Conservation (phyloP, 176 grass and related monocot species). For the Phoenix dactylifera region DNA sequence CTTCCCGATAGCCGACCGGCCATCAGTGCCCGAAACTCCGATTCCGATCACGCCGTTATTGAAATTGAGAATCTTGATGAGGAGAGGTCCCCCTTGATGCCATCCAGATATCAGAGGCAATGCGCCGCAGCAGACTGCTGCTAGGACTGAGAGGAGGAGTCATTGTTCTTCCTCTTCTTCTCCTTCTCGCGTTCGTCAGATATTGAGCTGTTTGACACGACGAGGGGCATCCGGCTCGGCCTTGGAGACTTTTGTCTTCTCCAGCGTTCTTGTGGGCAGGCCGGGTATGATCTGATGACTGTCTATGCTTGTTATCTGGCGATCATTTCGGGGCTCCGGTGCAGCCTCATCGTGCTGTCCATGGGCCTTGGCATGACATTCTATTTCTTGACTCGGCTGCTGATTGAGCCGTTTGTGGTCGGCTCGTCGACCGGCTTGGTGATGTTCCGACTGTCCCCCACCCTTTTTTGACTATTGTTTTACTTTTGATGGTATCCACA, state of each 20-base stretch:
- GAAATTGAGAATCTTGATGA: conserved; percentile 11
- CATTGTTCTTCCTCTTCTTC: too few species aligned
- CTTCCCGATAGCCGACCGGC: neutral
- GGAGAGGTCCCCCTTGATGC: conserved; percentile 18
- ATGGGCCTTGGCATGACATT: conserved; percentile 66
- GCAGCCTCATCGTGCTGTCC: conserved; percentile 81
- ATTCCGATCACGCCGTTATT: neutral
- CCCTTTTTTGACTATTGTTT: neutral
- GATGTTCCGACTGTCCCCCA: conserved; percentile 57
- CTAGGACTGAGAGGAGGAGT: too few species aligned
- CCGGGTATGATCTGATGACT: conserved; percentile 97
- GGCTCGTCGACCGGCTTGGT: conserved; percentile 70
- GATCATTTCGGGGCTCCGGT: conserved; percentile 87
- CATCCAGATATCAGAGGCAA: too few species aligned
- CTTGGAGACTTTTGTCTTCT: conserved; percentile 96
- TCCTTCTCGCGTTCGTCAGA: conserved; percentile 18
- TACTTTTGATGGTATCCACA: neutral
- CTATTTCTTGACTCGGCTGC: conserved; percentile 92
- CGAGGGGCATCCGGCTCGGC: conserved; percentile 73
- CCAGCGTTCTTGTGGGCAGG: conserved; percentile 89
- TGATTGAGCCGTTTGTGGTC: conserved; percentile 93
- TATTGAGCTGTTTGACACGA: conserved; percentile 60
- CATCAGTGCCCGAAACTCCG: neutral
- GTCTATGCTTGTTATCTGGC: conserved; percentile 99
- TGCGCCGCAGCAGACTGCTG: too few species aligned